These are phyloP conservation scores for Saccharum officinarum DNA, from an alignment of 176 grass and related monocot species.

Conservation along the genomic window DNA sequence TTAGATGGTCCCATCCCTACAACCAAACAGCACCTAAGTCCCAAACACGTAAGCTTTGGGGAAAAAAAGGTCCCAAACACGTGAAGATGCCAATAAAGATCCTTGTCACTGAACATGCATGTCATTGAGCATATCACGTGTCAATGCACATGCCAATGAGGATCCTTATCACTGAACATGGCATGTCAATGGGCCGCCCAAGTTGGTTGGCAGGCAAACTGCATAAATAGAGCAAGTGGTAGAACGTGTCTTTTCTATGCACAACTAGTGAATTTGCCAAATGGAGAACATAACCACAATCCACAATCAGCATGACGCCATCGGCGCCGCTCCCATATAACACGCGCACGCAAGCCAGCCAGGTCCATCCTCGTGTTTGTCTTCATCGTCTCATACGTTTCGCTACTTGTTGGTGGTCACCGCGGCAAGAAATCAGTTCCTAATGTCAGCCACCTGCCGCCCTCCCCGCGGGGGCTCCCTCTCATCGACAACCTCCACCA, in stretches of 20 bases:
- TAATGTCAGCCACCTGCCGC: background rate
- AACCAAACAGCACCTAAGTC: no score
- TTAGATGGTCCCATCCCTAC: no score
- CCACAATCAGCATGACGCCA: background rate
- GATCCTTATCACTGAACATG: no score
- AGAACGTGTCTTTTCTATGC: background rate
- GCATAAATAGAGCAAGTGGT: background rate
- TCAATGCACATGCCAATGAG: no score
- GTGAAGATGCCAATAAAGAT: no score
- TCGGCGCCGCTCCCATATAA: background rate
- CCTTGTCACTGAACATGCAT: no score
- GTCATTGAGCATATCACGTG: no score
- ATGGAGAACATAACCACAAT: background rate
- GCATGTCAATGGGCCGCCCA: no score
- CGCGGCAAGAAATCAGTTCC: background rate
- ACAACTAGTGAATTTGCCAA: background rate
- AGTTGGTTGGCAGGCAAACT: background rate
- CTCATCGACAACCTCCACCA: slow-evolving; percentile 24
- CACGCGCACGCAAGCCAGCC: background rate
- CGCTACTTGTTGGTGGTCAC: no score
- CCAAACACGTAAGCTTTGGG: no score
- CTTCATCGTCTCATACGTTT: background rate
- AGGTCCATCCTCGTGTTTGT: background rate
- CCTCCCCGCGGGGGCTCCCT: background rate
- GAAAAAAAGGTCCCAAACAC: no score